Evolutionary conservation across 306 rosid genomes (phyloP).

Genomic region (Gleditsia sinensis): DNA sequence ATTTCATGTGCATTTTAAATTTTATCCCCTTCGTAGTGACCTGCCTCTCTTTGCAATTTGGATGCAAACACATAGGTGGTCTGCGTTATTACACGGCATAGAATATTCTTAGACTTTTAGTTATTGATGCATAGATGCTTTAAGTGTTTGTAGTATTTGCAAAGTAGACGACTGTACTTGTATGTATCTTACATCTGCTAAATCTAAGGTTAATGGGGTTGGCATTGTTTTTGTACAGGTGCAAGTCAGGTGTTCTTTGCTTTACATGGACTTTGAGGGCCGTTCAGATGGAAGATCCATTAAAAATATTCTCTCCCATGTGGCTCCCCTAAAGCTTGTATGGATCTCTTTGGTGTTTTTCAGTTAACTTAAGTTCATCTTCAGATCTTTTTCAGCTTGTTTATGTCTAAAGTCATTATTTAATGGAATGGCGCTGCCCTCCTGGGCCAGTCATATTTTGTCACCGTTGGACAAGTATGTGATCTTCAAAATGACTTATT

Average conservation of each 20-base stretch:
- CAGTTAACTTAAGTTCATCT: slow-evolving; percentile 13
- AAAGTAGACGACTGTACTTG: slow-evolving; percentile 3
- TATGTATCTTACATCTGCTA: slow-evolving; percentile 31
- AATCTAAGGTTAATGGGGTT: slow-evolving; percentile 9
- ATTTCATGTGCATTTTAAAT: slow-evolving; percentile 12
- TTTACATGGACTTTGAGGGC: slow-evolving; percentile 96
- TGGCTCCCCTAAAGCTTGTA: slow-evolving; percentile 97
- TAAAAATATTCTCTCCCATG: slow-evolving; percentile 88
- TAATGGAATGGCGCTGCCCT: slow-evolving; percentile 2
- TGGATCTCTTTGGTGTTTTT: slow-evolving; percentile 29
- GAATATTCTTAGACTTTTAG: slow-evolving; percentile 3
- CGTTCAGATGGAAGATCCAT: slow-evolving; percentile 96
- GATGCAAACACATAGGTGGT: slow-evolving; percentile 19
- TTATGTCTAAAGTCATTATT: not conserved
- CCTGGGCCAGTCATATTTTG: slow-evolving; percentile 12
- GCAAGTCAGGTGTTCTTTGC: slow-evolving; percentile 76
- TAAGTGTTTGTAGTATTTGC: not conserved
- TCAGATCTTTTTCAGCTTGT: slow-evolving; percentile 3
- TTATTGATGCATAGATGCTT: slow-evolving; percentile 8
- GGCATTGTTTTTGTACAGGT: slow-evolving; percentile 55
- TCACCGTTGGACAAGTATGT: slow-evolving; percentile 1
- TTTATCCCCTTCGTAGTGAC: not conserved
- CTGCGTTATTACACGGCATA: not conserved
- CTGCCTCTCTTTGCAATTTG: slow-evolving; percentile 18
- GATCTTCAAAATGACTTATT: slow-evolving; percentile 11